Evolutionary conservation across 768 basidiomycete genomes (phyloP).

Genomic region (Panaeolus cyanescens): DNA sequence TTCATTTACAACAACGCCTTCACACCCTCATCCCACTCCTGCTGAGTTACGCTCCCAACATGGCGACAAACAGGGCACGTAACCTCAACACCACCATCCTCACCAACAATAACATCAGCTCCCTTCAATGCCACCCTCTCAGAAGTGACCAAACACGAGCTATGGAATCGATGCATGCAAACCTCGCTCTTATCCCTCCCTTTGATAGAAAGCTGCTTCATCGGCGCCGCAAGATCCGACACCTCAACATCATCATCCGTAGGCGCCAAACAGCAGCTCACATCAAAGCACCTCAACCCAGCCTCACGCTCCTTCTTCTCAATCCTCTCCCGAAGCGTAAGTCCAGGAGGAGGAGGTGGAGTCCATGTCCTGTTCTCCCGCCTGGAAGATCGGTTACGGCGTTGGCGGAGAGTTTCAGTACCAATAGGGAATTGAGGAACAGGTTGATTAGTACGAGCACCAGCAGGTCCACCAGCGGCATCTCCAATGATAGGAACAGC

Average conservation of each 20-base stretch:
- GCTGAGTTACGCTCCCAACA: constrained; percentile 57
- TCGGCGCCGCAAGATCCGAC: constrained; percentile 24
- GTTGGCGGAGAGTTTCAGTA: background rate
- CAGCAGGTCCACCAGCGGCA: constrained; percentile 8
- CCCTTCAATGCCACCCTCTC: constrained; percentile 67
- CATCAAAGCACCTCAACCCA: constrained; percentile 71
- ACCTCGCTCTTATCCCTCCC: constrained; percentile 26
- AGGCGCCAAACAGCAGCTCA: constrained; percentile 75
- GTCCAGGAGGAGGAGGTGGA: constrained; percentile 64
- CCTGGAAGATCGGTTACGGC: background rate
- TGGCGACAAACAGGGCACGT: constrained; percentile 73
- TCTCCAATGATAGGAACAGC: background rate
- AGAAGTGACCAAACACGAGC: constrained; percentile 70
- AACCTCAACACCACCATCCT: constrained; percentile 53
- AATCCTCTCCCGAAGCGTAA: constrained; percentile 70
- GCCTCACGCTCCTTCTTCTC: constrained; percentile 74
- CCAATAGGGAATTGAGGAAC: constrained; percentile 16
- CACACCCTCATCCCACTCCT: constrained; percentile 60
- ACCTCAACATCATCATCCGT: constrained; percentile 62
- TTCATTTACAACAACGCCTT: constrained; percentile 21
- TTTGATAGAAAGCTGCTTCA: constrained; percentile 41
- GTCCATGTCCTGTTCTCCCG: constrained; percentile 52
- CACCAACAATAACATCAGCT: constrained; percentile 40
- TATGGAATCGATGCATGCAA: constrained; percentile 73
- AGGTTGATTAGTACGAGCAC: constrained; percentile 19